Evolutionary conservation across 108 stramenopile species (phyloP).

Genomic region (Aurantiochytrium sp.): DNA sequence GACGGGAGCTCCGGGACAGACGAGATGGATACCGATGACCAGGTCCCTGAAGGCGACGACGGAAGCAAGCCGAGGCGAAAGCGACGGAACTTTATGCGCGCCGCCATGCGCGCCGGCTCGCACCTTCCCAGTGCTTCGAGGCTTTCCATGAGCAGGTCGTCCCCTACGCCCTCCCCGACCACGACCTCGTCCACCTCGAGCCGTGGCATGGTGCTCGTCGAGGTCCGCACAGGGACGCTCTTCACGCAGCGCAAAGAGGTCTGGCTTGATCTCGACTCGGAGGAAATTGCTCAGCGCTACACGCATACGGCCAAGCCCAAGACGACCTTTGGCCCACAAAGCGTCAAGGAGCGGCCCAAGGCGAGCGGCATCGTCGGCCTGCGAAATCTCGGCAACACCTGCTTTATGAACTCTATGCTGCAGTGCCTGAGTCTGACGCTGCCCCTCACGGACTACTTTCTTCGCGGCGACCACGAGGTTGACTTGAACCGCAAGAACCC

Average conservation of each 20-base stretch:
- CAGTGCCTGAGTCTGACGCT: conserved; percentile 27
- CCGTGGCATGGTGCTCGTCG: background rate
- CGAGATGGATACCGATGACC: background rate
- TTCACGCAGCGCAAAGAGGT: conserved; percentile 3
- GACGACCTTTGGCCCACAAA: background rate
- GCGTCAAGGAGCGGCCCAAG: background rate
- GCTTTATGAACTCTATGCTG: conserved; percentile 53
- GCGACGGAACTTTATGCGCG: background rate
- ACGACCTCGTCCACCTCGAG: background rate
- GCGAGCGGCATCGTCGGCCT: conserved; percentile 7
- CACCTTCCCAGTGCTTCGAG: background rate
- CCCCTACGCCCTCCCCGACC: background rate
- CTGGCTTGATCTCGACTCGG: conserved; percentile 15
- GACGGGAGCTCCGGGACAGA: background rate
- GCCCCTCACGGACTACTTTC: conserved; percentile 40
- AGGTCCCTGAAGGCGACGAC: background rate
- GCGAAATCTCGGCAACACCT: conserved; percentile 56
- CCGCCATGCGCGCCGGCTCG: background rate
- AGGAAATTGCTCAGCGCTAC: background rate
- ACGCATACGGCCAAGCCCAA: background rate
- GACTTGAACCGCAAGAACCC: conserved; percentile 74
- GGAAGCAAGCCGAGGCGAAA: background rate
- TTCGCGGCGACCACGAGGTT: conserved; percentile 59
- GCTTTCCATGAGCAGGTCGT: background rate
- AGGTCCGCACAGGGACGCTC: background rate